A percentile compares a stretch with the other conserved stretches of the same genome.
Evolutionary conservation across 805 yeast genomes (phyloP).

Genomic region (Myxozyma sirexii): DNA sequence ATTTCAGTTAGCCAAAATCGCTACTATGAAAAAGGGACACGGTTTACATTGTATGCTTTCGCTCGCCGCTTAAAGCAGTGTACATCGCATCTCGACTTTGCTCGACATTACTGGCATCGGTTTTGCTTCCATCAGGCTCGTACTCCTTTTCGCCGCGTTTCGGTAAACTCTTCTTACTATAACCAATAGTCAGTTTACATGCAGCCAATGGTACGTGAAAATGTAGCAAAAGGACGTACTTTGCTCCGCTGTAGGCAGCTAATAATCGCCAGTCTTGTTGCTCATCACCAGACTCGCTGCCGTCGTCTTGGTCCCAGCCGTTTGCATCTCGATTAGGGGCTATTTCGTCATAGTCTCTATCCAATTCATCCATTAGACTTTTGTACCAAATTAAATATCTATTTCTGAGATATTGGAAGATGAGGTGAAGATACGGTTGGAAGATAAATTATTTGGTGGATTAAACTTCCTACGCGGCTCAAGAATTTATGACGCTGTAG

Average conservation of each 20-base stretch:
- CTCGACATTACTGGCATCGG: conserved; percentile 53
- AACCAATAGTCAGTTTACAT: neutral
- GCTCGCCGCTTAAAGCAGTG: conserved; percentile 53
- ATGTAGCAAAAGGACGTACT: conserved; percentile 1
- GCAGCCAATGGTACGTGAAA: neutral
- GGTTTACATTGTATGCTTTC: conserved; percentile 39
- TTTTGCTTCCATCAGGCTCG: conserved; percentile 73
- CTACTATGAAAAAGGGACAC: neutral
- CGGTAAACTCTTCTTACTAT: conserved; percentile 47
- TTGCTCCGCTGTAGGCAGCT: conserved; percentile 15
- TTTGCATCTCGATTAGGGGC: neutral
- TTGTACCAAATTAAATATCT: no score
- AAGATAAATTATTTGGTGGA: no score
- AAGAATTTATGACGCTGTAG: no score
- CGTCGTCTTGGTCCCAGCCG: conserved; percentile 7
- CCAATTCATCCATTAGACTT: conserved; percentile 11
- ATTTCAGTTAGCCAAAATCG: neutral
- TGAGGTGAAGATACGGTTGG: no score
- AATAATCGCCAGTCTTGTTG: conserved; percentile 48
- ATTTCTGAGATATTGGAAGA: no score
- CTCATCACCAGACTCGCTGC: conserved; percentile 37
- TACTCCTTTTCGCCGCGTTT: conserved; percentile 84
- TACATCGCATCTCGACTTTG: conserved; percentile 73
- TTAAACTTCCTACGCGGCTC: no score
- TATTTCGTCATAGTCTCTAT: conserved; percentile 21